Percentiles rank a stretch among this genome's conserved stretches.
Evolutionary conservation across 148 eudicot genomes (phyloP).

Genomic region (Linanthus parryae): DNA sequence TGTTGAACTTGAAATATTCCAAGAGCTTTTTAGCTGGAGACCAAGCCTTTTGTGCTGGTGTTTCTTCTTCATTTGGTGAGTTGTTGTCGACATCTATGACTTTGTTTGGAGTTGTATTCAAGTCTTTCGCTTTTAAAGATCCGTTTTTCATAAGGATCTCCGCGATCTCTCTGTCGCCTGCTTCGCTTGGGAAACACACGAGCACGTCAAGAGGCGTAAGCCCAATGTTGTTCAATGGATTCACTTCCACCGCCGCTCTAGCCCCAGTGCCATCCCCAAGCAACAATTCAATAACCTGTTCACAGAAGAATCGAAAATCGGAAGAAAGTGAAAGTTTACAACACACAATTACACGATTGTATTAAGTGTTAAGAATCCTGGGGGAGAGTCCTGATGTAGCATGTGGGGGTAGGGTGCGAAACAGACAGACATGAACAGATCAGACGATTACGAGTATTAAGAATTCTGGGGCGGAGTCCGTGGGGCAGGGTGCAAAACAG

Average conservation of each 20-base stretch:
- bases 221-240: slow-evolving; percentile 32
- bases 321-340: no score
- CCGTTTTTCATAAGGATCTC: slow-evolving; percentile 28
- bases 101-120: no score
- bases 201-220: slow-evolving; percentile 42
- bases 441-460: background rate
- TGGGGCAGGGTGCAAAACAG: no score
- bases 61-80: no score
- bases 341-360: background rate
- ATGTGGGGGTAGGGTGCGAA: background rate
- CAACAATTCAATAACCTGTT: slow-evolving; percentile 36
- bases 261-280: slow-evolving; percentile 1
- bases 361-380: background rate
- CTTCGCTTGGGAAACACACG: slow-evolving; percentile 35
- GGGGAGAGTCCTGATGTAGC: background rate
- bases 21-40: slow-evolving; percentile 8
- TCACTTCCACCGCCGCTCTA: slow-evolving; percentile 21
- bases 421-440: background rate
- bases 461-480: no score
- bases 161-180: slow-evolving; percentile 43
- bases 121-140: slow-evolving; percentile 26
- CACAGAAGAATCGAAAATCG: no score
- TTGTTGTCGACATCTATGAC: no score
- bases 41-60: no score
- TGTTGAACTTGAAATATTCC: slow-evolving; percentile 39